A percentile compares a stretch with the other conserved stretches of the same genome.
phyloP scores from a whole-genome alignment of 2,329 filamentous ascomycete species.

The Aspergillus floridensis region DNA sequence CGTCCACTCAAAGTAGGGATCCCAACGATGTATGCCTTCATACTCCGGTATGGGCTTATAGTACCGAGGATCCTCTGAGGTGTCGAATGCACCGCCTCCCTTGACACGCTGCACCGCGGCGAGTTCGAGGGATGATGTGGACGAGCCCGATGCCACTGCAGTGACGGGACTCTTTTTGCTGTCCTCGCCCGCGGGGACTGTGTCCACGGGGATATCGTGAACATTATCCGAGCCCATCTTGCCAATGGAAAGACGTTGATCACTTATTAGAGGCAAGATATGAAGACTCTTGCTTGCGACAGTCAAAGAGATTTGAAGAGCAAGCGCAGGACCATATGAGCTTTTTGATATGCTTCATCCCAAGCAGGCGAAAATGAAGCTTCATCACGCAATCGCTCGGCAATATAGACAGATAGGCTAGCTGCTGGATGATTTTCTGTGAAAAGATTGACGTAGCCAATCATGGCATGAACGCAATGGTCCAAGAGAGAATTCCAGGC shows the following conservation, averaged over 20 bases:
- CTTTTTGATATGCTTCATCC: not conserved
- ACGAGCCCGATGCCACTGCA: constrained; percentile 12
- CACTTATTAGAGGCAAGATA: not conserved
- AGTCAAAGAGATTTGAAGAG: not conserved
- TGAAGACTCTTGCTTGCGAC: not conserved
- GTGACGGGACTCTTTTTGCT: constrained; percentile 10
- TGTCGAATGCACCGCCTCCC: constrained; percentile 34
- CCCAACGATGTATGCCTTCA: constrained; percentile 50
- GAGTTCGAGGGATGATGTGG: constrained; percentile 13
- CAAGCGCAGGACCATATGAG: not conserved
- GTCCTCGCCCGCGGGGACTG: constrained; percentile 9
- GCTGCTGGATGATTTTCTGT: not conserved
- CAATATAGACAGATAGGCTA: constrained; percentile 1
- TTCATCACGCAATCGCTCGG: constrained; percentile 18
- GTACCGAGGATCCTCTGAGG: constrained; percentile 33
- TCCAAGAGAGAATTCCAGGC: not conserved
- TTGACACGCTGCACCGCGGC: constrained; percentile 7
- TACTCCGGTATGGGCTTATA: constrained; percentile 44
- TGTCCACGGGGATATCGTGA: constrained; percentile 8
- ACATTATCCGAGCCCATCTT: constrained; percentile 18
- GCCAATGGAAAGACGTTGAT: constrained; percentile 5
- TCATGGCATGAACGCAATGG: not conserved
- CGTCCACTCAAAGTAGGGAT: constrained; percentile 47
- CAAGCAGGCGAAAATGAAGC: not conserved
- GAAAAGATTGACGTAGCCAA: constrained; percentile 8